phyloP scores from a whole-genome alignment of 2,329 filamentous ascomycete genomes.

The Corinectria fuckeliana region DNA sequence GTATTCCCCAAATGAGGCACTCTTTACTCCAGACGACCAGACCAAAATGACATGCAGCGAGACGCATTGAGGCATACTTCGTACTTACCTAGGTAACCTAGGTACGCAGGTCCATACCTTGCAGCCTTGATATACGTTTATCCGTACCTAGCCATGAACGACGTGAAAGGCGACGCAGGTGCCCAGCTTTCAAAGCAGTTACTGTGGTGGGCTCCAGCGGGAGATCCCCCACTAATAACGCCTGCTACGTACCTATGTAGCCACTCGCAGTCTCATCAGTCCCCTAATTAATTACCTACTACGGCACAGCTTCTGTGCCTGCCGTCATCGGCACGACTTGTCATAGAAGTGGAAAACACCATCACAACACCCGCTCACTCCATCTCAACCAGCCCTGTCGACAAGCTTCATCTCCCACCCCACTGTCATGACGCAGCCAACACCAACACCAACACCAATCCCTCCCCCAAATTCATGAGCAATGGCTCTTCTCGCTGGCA shows the following conservation, averaged over 20 bases:
- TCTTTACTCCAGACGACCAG: conserved; percentile 2
- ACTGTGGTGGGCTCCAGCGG: neutral
- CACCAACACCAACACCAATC: conserved; percentile 7
- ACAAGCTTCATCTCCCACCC: neutral
- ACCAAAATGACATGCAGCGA: conserved; percentile 17
- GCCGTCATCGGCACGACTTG: no score
- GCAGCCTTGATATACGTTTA: neutral
- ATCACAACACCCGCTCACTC: neutral
- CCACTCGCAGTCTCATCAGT: neutral
- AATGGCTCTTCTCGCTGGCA: conserved; percentile 52
- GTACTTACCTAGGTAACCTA: no score
- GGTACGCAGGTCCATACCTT: neutral
- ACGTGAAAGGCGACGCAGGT: conserved; percentile 4
- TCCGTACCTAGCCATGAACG: neutral
- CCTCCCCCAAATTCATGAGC: neutral
- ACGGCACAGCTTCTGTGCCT: neutral
- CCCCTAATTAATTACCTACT: neutral
- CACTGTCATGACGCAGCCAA: neutral
- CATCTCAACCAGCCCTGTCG: conserved; percentile 6
- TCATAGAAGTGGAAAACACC: neutral
- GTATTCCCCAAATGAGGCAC: neutral
- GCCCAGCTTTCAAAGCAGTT: neutral
- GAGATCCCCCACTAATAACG: neutral
- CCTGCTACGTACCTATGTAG: neutral
- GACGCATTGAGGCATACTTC: neutral